Percentiles rank a stretch among this genome's conserved stretches.
Evolutionary conservation across 805 yeast species (phyloP).

Genomic region (Wickerhamomyces bisporus): DNA sequence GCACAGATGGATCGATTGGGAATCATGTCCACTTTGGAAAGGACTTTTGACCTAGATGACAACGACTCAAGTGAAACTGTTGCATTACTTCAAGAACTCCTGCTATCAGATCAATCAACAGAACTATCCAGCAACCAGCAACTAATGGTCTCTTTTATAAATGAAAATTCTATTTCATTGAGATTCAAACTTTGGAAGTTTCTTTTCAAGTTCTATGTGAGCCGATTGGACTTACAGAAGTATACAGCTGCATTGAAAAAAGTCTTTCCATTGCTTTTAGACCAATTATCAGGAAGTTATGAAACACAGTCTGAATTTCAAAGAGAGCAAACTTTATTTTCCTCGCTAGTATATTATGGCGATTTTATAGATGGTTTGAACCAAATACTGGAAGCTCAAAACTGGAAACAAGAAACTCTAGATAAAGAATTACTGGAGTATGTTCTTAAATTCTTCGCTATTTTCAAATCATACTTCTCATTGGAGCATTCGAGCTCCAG

Average conservation of each 20-base stretch:
- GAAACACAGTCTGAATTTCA: conserved; percentile 22
- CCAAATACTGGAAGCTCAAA: conserved; percentile 19
- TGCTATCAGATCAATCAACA: conserved; percentile 25
- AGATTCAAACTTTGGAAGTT: conserved; percentile 72
- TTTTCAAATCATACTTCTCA: conserved; percentile 42
- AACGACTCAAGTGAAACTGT: conserved; percentile 25
- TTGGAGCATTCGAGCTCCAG: conserved; percentile 5
- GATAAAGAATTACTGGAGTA: conserved; percentile 13
- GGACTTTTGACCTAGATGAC: conserved; percentile 16
- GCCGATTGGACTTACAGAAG: conserved; percentile 25
- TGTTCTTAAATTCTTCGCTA: conserved; percentile 30
- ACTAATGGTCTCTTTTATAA: conserved; percentile 59
- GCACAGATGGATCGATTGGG: conserved; percentile 66
- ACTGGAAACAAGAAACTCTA: conserved; percentile 29
- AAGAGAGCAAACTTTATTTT: conserved; percentile 40
- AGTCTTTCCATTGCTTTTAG: conserved; percentile 40
- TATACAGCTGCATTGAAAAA: conserved; percentile 47
- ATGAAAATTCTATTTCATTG: conserved; percentile 58
- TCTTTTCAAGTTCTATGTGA: conserved; percentile 51
- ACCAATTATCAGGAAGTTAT: conserved; percentile 29
- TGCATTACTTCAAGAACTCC: conserved; percentile 39
- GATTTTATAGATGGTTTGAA: conserved; percentile 39
- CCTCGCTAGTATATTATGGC: conserved; percentile 49
- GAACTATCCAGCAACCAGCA: conserved; percentile 29
- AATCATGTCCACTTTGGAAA: conserved; percentile 62